A percentile compares a stretch with the other conserved stretches of the same genome.
These are phyloP conservation scores for Coniochaeta sp. DNA, from an alignment of 2,329 filamentous ascomycete species.

Conservation along the genomic window DNA sequence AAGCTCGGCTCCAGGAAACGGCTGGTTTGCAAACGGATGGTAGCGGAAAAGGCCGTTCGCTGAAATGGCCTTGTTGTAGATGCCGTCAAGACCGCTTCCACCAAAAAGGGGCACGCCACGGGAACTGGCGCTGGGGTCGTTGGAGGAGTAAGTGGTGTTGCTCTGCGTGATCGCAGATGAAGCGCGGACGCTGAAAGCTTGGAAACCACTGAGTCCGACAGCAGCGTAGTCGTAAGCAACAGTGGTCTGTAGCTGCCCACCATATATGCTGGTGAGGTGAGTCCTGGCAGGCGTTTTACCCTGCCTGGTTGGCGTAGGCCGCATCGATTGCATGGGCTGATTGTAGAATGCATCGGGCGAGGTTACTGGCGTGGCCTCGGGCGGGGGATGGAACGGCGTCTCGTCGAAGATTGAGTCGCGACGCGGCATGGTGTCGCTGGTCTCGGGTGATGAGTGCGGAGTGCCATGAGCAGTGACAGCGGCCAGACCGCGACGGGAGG, in stretches of 20 bases:
- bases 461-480: neutral
- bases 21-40: neutral
- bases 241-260: neutral
- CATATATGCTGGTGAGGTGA: neutral
- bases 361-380: neutral
- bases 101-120: neutral
- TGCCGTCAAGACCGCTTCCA: neutral
- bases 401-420: neutral
- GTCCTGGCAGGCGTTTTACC: neutral
- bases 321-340: neutral
- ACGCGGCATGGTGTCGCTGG: neutral
- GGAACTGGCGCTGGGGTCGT: neutral
- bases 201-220: neutral
- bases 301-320: neutral
- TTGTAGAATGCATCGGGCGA: neutral
- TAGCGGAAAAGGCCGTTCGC: neutral
- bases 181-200: neutral
- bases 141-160: neutral
- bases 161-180: neutral
- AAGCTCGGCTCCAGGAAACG: neutral
- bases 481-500: neutral
- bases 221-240: neutral
- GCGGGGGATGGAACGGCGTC: neutral
- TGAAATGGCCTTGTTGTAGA: neutral
- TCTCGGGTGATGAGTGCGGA: neutral